These are phyloP conservation scores for Epicoccum nigrum DNA, from an alignment of 2,329 filamentous ascomycete genomes.

Conservation along the genomic window DNA sequence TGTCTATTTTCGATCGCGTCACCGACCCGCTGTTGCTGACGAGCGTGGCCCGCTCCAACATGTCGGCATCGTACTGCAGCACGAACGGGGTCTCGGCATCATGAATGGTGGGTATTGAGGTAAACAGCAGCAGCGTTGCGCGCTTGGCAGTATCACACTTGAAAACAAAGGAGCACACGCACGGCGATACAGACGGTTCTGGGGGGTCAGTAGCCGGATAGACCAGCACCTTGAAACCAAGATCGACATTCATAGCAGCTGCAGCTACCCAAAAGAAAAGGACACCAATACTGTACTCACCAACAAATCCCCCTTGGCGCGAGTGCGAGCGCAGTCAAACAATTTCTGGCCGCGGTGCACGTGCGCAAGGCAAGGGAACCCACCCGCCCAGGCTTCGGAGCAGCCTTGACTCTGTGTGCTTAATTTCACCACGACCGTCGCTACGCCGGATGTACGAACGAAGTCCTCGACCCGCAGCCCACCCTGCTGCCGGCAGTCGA, in stretches of 20 bases:
- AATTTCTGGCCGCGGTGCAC: neutral
- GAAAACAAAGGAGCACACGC: slow-evolving; percentile 15
- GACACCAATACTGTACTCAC: slow-evolving; percentile 3
- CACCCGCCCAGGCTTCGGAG: slow-evolving; percentile 23
- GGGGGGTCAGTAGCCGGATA: slow-evolving; percentile 12
- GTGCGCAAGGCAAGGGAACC: slow-evolving; percentile 21
- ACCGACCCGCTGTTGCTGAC: neutral
- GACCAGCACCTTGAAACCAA: slow-evolving; percentile 16
- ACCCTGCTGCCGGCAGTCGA: slow-evolving; percentile 19
- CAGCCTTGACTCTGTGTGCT: slow-evolving; percentile 20
- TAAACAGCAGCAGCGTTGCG: slow-evolving; percentile 16
- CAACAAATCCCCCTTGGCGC: slow-evolving; percentile 16
- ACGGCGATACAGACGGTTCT: slow-evolving; percentile 7
- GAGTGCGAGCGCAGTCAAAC: neutral
- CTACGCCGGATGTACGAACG: slow-evolving; percentile 18
- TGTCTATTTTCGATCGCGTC: slow-evolving; percentile 6
- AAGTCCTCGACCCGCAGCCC: slow-evolving; percentile 10
- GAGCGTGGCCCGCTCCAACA: slow-evolving; percentile 2
- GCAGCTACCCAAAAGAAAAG: slow-evolving; percentile 16
- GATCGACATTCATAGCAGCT: slow-evolving; percentile 17
- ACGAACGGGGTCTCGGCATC: slow-evolving; percentile 4
- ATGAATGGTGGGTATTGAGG: slow-evolving; percentile 4
- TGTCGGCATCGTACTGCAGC: slow-evolving; percentile 18
- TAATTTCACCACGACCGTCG: slow-evolving; percentile 14
- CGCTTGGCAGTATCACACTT: slow-evolving; percentile 14